A percentile compares a stretch with the other conserved stretches of the same genome.
Evolutionary conservation across 192 early-diverging fungal species (phyloP).

Genomic region (Coemansia sp.): DNA sequence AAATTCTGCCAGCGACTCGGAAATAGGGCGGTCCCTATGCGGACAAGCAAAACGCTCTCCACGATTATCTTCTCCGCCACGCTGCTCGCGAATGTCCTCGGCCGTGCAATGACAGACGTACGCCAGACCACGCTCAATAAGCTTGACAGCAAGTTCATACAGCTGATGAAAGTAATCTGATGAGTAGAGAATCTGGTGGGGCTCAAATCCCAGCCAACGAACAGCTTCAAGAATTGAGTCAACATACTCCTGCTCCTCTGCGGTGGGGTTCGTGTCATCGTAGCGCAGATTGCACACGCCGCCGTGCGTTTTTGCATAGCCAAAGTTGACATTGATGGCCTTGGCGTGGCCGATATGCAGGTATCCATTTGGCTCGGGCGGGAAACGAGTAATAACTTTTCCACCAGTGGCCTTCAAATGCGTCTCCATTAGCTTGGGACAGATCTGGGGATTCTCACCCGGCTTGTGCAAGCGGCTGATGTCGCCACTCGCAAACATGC

Average conservation of each 20-base stretch:
- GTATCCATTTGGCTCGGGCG: slow-evolving; percentile 99
- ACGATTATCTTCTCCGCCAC: slow-evolving; percentile 80
- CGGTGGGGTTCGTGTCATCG: slow-evolving; percentile 86
- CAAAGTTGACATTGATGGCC: slow-evolving; percentile 99
- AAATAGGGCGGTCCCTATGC: slow-evolving; percentile 89
- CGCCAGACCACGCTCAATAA: slow-evolving; percentile 86
- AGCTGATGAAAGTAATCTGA: slow-evolving; percentile 97
- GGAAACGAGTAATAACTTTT: slow-evolving; percentile 95
- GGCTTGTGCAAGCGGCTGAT: slow-evolving; percentile 89
- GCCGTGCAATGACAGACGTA: slow-evolving; percentile 96
- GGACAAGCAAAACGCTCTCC: slow-evolving; percentile 84
- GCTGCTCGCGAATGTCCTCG: slow-evolving; percentile 86
- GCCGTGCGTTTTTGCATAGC: slow-evolving; percentile 86
- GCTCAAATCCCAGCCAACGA: slow-evolving; percentile 94
- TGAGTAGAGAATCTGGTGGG: slow-evolving; percentile 90
- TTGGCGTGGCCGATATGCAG: slow-evolving; percentile 99
- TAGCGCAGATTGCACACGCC: slow-evolving; percentile 91
- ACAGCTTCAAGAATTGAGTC: slow-evolving; percentile 90
- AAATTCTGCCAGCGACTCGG: slow-evolving; percentile 92
- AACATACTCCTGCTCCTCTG: slow-evolving; percentile 96
- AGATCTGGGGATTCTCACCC: slow-evolving; percentile 96
- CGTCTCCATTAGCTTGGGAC: slow-evolving; percentile 80
- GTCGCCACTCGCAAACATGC: slow-evolving; percentile 90
- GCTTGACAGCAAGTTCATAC: slow-evolving; percentile 90
- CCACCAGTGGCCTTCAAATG: slow-evolving; percentile 90